Conservation (phyloP, 2,329 filamentous ascomycete genomes). For the Ophiosphaerella korrae region DNA sequence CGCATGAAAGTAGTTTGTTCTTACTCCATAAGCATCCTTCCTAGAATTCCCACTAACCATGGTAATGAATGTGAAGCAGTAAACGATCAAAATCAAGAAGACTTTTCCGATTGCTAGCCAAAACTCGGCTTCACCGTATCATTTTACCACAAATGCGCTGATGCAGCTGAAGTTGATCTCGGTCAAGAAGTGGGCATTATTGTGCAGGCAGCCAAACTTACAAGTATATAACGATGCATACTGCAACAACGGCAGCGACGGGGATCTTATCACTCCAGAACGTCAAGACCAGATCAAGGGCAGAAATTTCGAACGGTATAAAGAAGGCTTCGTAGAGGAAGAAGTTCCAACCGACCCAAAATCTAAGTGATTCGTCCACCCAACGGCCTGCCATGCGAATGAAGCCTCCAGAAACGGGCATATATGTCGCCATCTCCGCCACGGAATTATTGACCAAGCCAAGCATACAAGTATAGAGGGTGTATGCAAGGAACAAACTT, state of each 20-base stretch:
- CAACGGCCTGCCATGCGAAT: slow-evolving; percentile 68
- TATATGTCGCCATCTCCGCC: slow-evolving; percentile 67
- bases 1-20: slow-evolving; percentile 33
- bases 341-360: slow-evolving; percentile 60
- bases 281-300: slow-evolving; percentile 45
- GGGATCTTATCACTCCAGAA: slow-evolving; percentile 55
- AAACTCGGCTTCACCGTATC: slow-evolving; percentile 53
- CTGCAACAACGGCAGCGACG: slow-evolving; percentile 48
- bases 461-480: slow-evolving; percentile 61
- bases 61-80: slow-evolving; percentile 54
- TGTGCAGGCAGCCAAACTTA: slow-evolving; percentile 26
- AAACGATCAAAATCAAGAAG: slow-evolving; percentile 52
- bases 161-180: slow-evolving; percentile 44
- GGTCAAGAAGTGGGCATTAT: background rate
- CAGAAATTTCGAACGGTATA: slow-evolving; percentile 59
- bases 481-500: slow-evolving; percentile 64
- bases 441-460: slow-evolving; percentile 68
- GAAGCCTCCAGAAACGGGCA: slow-evolving; percentile 68
- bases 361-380: slow-evolving; percentile 68
- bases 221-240: slow-evolving; percentile 51
- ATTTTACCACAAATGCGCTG: slow-evolving; percentile 53
- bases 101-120: slow-evolving; percentile 55
- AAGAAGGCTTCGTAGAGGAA: slow-evolving; percentile 58
- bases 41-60: slow-evolving; percentile 53
- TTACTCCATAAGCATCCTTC: slow-evolving; percentile 47